Evolutionary conservation across 352 stramenopile genomes (phyloP).

Genomic region (Aphanomyces astaci): DNA sequence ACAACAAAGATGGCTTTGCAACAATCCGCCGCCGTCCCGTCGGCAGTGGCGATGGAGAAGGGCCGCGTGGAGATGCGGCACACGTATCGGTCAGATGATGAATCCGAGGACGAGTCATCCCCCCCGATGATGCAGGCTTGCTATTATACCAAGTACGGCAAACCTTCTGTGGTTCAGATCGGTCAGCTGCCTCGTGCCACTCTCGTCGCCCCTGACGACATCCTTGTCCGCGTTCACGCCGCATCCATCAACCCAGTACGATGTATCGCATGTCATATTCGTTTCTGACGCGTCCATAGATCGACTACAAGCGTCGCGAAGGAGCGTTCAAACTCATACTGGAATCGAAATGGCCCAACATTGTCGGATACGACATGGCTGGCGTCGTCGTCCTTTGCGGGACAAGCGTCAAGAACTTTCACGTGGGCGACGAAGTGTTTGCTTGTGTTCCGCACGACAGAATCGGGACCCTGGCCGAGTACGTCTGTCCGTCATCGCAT

Average conservation of each 20-base stretch:
- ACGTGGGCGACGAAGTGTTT: slow-evolving; percentile 56
- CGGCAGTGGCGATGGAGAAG: neutral
- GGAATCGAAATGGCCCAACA: slow-evolving; percentile 39
- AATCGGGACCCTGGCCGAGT: slow-evolving; percentile 65
- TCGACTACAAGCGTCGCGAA: slow-evolving; percentile 76
- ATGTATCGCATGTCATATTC: slow-evolving; percentile 3
- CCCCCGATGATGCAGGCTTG: slow-evolving; percentile 50
- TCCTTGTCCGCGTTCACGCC: slow-evolving; percentile 59
- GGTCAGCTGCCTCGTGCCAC: slow-evolving; percentile 43
- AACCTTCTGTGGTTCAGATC: slow-evolving; percentile 47
- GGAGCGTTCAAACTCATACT: slow-evolving; percentile 59
- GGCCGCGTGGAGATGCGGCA: neutral
- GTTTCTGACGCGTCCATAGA: slow-evolving; percentile 28
- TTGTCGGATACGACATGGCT: slow-evolving; percentile 65
- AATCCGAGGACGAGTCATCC: slow-evolving; percentile 9
- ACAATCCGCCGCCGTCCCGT: neutral
- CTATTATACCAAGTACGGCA: slow-evolving; percentile 68
- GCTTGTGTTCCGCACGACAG: slow-evolving; percentile 57
- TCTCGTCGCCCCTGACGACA: slow-evolving; percentile 41
- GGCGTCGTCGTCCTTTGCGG: slow-evolving; percentile 51
- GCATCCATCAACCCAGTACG: slow-evolving; percentile 56
- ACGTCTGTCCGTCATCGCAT: neutral
- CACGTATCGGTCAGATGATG: neutral
- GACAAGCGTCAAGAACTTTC: slow-evolving; percentile 47
- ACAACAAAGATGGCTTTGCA: neutral